Evolutionary conservation across 306 rosid species (phyloP).

Genomic region (Cicer chorassanicum): DNA sequence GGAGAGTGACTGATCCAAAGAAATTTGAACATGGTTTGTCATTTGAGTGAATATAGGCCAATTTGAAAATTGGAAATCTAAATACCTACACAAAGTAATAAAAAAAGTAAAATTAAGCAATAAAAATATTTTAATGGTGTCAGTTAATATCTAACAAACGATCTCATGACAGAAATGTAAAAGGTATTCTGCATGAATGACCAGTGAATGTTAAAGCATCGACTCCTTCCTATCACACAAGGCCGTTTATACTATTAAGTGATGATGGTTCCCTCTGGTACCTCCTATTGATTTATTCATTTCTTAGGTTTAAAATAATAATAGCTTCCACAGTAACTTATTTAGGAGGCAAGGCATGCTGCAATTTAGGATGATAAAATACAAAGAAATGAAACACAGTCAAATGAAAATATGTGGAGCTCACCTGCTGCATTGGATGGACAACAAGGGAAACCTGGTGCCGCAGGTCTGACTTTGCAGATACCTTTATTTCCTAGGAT

Average conservation of each 20-base stretch:
- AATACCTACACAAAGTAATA: background rate
- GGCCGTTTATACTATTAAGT: conserved; percentile 3
- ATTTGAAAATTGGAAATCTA: background rate
- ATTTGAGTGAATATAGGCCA: conserved; percentile 8
- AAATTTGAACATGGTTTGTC: background rate
- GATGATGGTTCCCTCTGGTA: conserved; percentile 10
- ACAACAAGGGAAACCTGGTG: conserved; percentile 92
- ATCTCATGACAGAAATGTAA: background rate
- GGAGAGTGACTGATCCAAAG: conserved; percentile 6
- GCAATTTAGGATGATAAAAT: conserved; percentile 20
- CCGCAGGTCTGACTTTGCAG: conserved; percentile 77
- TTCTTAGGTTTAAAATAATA: conserved; percentile 15
- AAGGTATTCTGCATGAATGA: background rate
- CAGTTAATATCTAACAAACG: background rate
- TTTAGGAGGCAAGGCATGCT: conserved; percentile 29
- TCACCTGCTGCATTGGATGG: conserved; percentile 98
- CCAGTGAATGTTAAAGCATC: background rate
- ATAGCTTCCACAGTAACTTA: conserved; percentile 14
- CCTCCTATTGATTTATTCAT: background rate
- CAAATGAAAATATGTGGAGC: conserved; percentile 27
- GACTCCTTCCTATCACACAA: background rate
- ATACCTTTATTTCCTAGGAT: conserved; percentile 80
- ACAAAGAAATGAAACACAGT: conserved; percentile 27
- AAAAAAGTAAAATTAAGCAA: background rate
- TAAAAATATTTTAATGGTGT: background rate